Percentiles rank a stretch among this genome's conserved stretches.
These are phyloP conservation scores for Chaetomium sp. DNA, from an alignment of 2,329 filamentous ascomycete species.

Conservation along the genomic window DNA sequence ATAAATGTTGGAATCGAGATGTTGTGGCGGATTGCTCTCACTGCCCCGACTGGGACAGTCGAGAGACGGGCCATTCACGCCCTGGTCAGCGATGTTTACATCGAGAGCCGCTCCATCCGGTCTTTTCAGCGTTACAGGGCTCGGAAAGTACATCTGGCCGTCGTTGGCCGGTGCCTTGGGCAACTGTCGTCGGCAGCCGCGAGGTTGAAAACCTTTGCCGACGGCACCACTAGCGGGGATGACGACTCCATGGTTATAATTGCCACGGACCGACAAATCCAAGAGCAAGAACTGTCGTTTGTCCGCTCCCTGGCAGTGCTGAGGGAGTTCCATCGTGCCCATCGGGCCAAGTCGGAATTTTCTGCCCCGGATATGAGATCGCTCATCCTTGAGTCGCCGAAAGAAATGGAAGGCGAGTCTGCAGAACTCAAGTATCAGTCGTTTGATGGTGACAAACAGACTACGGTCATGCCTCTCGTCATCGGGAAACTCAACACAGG, in stretches of 20 bases:
- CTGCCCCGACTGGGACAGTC: conserved; percentile 64
- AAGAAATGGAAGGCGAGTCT: conserved; percentile 61
- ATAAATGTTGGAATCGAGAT: conserved; percentile 64
- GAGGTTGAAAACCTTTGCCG: conserved; percentile 53
- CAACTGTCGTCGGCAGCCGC: conserved; percentile 67
- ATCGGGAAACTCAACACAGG: conserved; percentile 74
- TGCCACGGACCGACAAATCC: conserved; percentile 50
- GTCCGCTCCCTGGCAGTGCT: conserved; percentile 69
- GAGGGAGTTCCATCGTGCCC: conserved; percentile 65
- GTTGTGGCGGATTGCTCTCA: conserved; percentile 81
- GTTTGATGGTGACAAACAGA: conserved; percentile 63
- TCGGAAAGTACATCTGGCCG: conserved; percentile 63
- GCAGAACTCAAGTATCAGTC: conserved; percentile 73
- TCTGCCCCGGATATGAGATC: conserved; percentile 60
- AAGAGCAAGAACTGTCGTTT: conserved; percentile 64
- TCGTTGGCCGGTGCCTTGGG: conserved; percentile 73
- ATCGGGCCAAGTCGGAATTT: conserved; percentile 63
- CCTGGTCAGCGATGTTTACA: conserved; percentile 71
- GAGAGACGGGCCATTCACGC: conserved; percentile 68
- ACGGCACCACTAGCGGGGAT: conserved; percentile 48
- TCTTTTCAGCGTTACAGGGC: conserved; percentile 54
- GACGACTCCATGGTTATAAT: conserved; percentile 58
- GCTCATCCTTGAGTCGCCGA: conserved; percentile 54
- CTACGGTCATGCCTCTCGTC: conserved; percentile 61
- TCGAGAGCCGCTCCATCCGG: conserved; percentile 58